phyloP scores from a whole-genome alignment of 768 basidiomycete species.

The Wakefieldia striispora region DNA sequence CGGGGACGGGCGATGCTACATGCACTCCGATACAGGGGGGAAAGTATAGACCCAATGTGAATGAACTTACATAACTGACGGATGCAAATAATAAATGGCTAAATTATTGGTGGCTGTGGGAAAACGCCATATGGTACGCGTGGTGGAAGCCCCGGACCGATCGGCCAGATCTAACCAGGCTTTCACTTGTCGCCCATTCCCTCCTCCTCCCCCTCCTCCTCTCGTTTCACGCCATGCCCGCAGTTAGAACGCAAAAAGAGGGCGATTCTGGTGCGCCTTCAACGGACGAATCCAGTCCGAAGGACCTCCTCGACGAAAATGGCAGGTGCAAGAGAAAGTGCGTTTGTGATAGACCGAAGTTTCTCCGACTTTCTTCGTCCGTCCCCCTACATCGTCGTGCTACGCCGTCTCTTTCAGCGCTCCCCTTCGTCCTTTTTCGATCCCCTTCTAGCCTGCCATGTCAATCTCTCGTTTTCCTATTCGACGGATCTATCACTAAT shows the following conservation, averaged over 20 bases:
- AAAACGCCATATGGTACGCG: no score
- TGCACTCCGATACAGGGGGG: slow-evolving; percentile 12
- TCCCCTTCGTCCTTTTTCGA: neutral
- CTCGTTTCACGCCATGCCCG: slow-evolving; percentile 50
- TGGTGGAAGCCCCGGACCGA: no score
- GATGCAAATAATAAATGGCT: neutral
- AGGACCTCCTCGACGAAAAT: slow-evolving; percentile 59
- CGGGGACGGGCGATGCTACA: slow-evolving; percentile 20
- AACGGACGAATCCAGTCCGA: slow-evolving; percentile 50
- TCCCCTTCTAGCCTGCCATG: slow-evolving; percentile 33
- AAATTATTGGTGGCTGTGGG: no score
- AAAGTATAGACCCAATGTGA: slow-evolving; percentile 8
- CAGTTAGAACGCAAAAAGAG: slow-evolving; percentile 66
- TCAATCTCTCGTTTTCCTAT: slow-evolving; percentile 31
- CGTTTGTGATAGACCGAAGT: slow-evolving; percentile 50
- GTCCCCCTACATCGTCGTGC: neutral
- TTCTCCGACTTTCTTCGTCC: slow-evolving; percentile 45
- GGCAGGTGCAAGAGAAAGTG: slow-evolving; percentile 80
- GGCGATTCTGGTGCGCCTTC: slow-evolving; percentile 57
- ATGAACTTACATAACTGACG: slow-evolving; percentile 8
- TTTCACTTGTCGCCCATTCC: no score
- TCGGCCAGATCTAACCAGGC: no score
- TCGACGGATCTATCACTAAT: slow-evolving; percentile 32
- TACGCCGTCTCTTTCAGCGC: neutral
- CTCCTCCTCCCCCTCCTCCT: slow-evolving; percentile 19